Evolutionary conservation across 345 rosid genomes (phyloP).

Genomic region (Lepidium africanum): DNA sequence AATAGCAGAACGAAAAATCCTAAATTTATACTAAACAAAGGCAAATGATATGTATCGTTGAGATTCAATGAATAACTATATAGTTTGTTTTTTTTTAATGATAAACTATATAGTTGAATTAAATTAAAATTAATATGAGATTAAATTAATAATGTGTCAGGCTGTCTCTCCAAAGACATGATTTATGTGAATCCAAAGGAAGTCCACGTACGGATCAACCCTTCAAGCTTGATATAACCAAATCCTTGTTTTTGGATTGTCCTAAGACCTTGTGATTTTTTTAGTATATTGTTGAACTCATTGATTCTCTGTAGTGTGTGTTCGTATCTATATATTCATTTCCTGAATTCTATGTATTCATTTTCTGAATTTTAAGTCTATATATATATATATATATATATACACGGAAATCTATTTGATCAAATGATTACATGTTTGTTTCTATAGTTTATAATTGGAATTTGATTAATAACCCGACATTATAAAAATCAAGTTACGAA

Average conservation of each 20-base stretch:
- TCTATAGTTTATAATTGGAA: too few relatives aligned
- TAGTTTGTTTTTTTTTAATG: too few relatives aligned
- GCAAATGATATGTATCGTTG: background rate
- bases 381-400: too few relatives aligned
- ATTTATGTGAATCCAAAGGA: background rate
- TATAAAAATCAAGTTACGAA: too few relatives aligned
- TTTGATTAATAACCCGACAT: too few relatives aligned
- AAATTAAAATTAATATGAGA: background rate
- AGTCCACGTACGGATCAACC: conserved; percentile 2
- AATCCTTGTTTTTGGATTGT: conserved; percentile 11
- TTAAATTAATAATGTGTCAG: conserved; percentile 10
- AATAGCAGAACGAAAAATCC: background rate
- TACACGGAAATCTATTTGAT: too few relatives aligned
- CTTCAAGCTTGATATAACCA: conserved; percentile 5
- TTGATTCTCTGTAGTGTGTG: background rate
- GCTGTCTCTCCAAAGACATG: conserved; percentile 19
- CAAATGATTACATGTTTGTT: too few relatives aligned
- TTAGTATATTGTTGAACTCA: background rate
- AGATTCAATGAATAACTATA: background rate
- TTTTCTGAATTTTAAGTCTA: too few relatives aligned
- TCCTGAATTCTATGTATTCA: too few relatives aligned
- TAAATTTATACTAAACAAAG: background rate
- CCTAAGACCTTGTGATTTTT: background rate
- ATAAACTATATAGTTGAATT: background rate
- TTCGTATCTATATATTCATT: background rate